Base-by-base conservation (phyloP, 2,329 filamentous ascomycete species). In the Tolypocladium ovalisporum region DNA sequence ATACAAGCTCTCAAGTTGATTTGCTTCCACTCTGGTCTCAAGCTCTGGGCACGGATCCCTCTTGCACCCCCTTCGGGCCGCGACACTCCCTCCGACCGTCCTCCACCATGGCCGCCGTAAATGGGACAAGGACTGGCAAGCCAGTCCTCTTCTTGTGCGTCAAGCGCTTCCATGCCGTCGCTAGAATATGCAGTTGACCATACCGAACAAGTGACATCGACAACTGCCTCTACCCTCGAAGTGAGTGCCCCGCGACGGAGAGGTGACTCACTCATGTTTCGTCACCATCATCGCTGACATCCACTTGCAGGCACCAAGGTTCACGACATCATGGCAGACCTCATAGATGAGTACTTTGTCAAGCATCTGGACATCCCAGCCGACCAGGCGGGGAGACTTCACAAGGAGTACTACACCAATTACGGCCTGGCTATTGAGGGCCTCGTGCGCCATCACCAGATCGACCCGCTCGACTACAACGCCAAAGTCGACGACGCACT, bases 381-480 rank as follows among this genome's bases (percentile, higher is more conserved):
- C 64, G 80, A 90, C 56, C 93, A 97, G 59, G 94, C 94, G n/a
- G 84, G 84, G 59, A 82, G 86, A 65, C 83, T 99, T 32, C 94
- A 97, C 73, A 80, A 85, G 71, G 89, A 92, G 65, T 99, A 99
- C 77, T 99, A 97, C 76, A 87, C 86, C 67, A 91, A 89, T 71
- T 99, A 99, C 70, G 94, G 95, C 35, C 83, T 99, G n/a, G 94
- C 94, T 35, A 95, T 99, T 62, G 91, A 97, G 75, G 94, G 94
- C 1, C 81, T 99, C 1, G 90, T 96, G 40, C 86, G 90, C 12
- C 89, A 97, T 73, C 94, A 99, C 76, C 86, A 96, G 72, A 96
- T 99, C 65, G 90, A 97, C 67, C 89, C 94, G 1, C 79, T 99
- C 6, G 91, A 95, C 57, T 99, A 97, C 77, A 99, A 99, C 71